phyloP scores from a whole-genome alignment of 495 filamentous ascomycete genomes.

The Apiosordaria backusii region DNA sequence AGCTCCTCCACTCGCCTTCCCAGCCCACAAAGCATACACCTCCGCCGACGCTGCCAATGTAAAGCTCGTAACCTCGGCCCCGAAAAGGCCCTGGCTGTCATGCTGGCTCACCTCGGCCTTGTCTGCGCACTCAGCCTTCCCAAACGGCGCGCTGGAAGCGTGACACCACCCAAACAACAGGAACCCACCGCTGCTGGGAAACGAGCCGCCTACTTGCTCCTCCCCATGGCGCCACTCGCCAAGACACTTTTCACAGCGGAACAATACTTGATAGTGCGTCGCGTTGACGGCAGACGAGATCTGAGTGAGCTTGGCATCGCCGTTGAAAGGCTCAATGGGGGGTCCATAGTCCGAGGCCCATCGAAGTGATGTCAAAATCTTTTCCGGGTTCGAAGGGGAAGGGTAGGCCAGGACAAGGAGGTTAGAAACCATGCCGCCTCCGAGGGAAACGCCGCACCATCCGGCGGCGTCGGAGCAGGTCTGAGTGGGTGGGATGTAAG shows the following conservation, averaged over 20 bases:
- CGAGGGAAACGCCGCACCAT: conserved; percentile 54
- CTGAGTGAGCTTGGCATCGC: conserved; percentile 49
- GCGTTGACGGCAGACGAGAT: conserved; percentile 49
- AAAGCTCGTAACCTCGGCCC: conserved; percentile 2
- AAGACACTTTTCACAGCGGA: conserved; percentile 56
- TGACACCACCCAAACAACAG: conserved; percentile 21
- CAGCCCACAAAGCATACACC: background rate
- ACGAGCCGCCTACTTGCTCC: background rate
- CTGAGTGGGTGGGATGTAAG: conserved; percentile 15
- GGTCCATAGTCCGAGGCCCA: conserved; percentile 52
- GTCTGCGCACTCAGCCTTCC: conserved; percentile 7
- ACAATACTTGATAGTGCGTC: conserved; percentile 51
- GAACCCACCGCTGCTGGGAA: conserved; percentile 14
- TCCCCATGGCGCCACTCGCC: conserved; percentile 36
- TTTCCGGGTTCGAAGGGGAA: conserved; percentile 29
- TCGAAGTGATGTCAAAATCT: conserved; percentile 49
- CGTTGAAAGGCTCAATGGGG: conserved; percentile 50
- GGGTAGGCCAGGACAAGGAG: conserved; percentile 55
- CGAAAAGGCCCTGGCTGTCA: conserved; percentile 16
- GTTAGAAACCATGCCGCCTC: conserved; percentile 52
- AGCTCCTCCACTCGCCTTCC: background rate
- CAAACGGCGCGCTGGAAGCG: background rate
- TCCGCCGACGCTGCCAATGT: background rate
- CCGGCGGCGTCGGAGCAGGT: conserved; percentile 25
- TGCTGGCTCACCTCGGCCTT: conserved; percentile 6